Evolutionary conservation across 352 stramenopile species (phyloP), one percentile per base, ranked within the genome.

Genomic region (Phytophthora europaea): DNA sequence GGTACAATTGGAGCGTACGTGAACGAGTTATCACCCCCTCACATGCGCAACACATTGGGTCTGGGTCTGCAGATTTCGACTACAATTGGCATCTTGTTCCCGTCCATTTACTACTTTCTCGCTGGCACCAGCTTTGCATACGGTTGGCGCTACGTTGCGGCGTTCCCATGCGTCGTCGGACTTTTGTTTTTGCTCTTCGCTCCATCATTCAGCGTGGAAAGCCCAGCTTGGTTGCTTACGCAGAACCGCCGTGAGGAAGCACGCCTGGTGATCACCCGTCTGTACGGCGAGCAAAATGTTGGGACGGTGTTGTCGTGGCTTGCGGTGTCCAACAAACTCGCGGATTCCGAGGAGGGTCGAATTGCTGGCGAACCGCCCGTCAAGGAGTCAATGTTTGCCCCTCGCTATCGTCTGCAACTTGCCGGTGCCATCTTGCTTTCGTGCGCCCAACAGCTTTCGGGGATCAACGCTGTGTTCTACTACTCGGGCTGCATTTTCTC

Each of bases 61-160:
- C 31, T 60, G 53, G 53, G 53, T 28, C 38, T 63, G 36, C 56
- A 63, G 56, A 63, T 63, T 38, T 63, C 56, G 18, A 53, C 31
- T 20, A 55, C 40, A 13, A 56, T 65, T 23, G 56, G 56, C 23
- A 63, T 63, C 31, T 23, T 65, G 8, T 7, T 60, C 31, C 53
- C 53, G 23, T 23, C 51, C 18, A 38, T 57, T 36, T 57, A 28
- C 51, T 63, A 33, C 33, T 59, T 67, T 34, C 47, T 67, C 61
- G 61, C 50, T 8, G 40, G 43, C n/a, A 56, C 34, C 8, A 62
- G 51, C 18, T 50, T 22, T 50, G 16, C 7, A 50, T 62, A 54
- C 26, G 62, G 47, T 20, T 81, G 74, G 74, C 70, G 66, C 20
- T 76, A 74, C 59, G 33, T 81, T 16, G 74, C 74, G n/a, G 70